Evolutionary conservation across 306 rosid genomes (phyloP), one percentile per base, ranked within the genome.

Genomic region (Gastrolobium bilobum): DNA sequence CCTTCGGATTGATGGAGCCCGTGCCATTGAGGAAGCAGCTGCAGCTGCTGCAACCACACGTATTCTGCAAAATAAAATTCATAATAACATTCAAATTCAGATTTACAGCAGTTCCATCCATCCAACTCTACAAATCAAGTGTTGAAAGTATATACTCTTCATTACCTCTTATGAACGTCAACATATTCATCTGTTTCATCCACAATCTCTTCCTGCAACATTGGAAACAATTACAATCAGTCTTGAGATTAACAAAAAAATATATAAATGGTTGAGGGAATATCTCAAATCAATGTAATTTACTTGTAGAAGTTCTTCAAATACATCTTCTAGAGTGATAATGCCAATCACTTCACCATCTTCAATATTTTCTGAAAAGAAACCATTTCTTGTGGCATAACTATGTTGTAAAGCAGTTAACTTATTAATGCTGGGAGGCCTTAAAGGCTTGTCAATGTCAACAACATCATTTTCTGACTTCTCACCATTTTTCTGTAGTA

Each of bases 301-400:
- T 77, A 87, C 99, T 90, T 95, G 99, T 85, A 95, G 85, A 85
- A 95, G 99, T 88, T 95, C 99, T 88, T 95, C 99, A 78, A 95
- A 93, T 69, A 95, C 97, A 87, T 95, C 99, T 86, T 95, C 99
- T 38, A 95, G 82, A 58, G 99, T 95, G 88, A 95, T 95, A 71
- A 95, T 93, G 66, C 99, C 99, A 81, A 95, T 85, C 59, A 95
- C 98, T 81, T 96, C 97, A 47, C 94, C 97, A 74, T 91, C 97
- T 82, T 96, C 98, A 29, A 89, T 84, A 83, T 85, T 97, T 78
- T 90, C 96, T 0, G 86, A 68, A 42, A 47, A 59, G 75, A 71
- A 84, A 80, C 81, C 88, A 76, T 65, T 86, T 74, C 64, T 73
- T 38, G 86, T 39, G 6, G 83, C 68, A 60, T 86, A 92, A 75